A percentile compares a stretch with the other conserved stretches of the same genome.
Conservation (phyloP, 148 eudicot genomes). For the Silene conica region DNA sequence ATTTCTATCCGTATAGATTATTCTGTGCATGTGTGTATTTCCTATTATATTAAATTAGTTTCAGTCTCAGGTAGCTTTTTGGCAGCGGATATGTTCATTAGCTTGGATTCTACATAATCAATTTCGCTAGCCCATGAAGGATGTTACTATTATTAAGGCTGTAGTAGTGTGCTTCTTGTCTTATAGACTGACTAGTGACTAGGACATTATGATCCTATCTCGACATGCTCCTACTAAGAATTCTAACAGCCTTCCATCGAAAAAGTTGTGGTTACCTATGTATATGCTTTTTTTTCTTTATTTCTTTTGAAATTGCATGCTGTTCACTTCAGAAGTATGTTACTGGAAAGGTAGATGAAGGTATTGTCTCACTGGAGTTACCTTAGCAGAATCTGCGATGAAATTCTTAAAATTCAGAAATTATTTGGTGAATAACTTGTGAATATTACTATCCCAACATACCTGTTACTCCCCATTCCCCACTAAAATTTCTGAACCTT, state of each 20-base stretch:
- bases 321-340: neutral
- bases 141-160: neutral
- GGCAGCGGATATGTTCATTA: neutral
- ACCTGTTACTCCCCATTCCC: neutral
- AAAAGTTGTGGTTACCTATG: neutral
- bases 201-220: neutral
- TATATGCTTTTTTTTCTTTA: too few species aligned
- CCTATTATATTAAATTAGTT: neutral
- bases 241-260: neutral
- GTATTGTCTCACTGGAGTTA: neutral
- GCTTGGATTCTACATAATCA: neutral
- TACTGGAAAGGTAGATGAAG: neutral
- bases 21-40: slow-evolving; percentile 1
- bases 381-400: neutral
- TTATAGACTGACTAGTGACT: neutral
- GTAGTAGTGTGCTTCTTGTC: neutral
- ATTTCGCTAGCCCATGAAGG: neutral
- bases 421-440: neutral
- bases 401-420: neutral
- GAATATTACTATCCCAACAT: neutral
- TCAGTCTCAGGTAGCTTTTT: neutral
- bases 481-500: neutral
- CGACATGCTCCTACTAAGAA: neutral
- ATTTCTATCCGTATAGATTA: neutral
- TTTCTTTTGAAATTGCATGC: neutral